Evolutionary conservation across 306 rosid species (phyloP), one percentile per base, ranked within the genome.

Genomic region (Prinsepia uniflora): DNA sequence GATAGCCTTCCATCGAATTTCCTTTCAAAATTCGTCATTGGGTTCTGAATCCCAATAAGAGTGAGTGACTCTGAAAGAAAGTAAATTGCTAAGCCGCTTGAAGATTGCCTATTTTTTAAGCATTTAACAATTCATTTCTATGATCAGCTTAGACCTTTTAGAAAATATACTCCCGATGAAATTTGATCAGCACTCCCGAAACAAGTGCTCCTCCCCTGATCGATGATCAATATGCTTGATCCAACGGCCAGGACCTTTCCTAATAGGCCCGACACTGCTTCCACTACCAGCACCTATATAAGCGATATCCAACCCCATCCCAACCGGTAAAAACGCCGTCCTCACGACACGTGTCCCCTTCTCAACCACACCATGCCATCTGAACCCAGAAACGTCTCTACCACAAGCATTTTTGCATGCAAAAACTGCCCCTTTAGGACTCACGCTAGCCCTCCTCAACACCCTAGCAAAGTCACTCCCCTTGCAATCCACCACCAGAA

Each of bases 201-300:
- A 87, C 53, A 89, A 42, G 71, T 92, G 92, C 36, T 89, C 98
- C 80, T 92, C 98, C 2, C 98, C 96, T 0, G 98, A 89, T 22
- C 44, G 70, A 47, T 79, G 74, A 82, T 92, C 96, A 48, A 92
- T 36, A 47, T 67, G 87, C 65, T 79, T 90, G 81, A 86, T 85
- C 98, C 96, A 92, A 83, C 96, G 98, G 79, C 86, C 62, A 60
- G 78, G 70, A 56, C 63, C 67, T 64, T 69, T 81, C 65, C 66
- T 55, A 6, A 39, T 19, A 1, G 71, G 1, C 24, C 6, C 71
- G 10, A 63, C 13, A 5, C 56, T 52, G 4, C 50, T 71, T 2
- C 65, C 78, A 22, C 54, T 50, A 15, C 66, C 67, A 12, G 14
- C 67, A 63, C 92, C 98, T 48, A 92, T 82, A 78, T 92, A 83